phyloP scores from a whole-genome alignment of 108 stramenopile species.

The Aurantiochytrium sp. region DNA sequence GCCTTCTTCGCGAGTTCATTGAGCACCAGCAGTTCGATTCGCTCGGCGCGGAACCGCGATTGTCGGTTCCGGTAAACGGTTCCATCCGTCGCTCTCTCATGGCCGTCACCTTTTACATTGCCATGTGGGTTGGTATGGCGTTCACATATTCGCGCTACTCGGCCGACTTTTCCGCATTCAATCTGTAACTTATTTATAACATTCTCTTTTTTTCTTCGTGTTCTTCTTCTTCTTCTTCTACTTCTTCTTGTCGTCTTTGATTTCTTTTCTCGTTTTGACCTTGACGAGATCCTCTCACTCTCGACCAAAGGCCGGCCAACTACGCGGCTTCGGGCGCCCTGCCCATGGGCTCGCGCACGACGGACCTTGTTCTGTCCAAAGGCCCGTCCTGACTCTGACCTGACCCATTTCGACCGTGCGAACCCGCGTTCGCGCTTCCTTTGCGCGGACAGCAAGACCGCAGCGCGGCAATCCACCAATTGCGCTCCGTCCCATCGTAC shows the following conservation, averaged over 20 bases:
- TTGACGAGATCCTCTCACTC: no score
- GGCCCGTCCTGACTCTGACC: background rate
- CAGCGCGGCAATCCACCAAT: slow-evolving; percentile 1
- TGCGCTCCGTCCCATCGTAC: background rate
- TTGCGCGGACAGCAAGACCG: background rate
- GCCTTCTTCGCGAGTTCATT: slow-evolving; percentile 30
- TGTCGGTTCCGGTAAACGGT: background rate
- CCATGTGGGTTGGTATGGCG: slow-evolving; percentile 1
- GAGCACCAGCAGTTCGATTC: slow-evolving; percentile 21
- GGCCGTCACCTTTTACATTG: background rate
- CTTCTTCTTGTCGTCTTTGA: no score
- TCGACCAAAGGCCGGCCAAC: no score
- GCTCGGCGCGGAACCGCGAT: background rate
- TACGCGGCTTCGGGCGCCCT: no score
- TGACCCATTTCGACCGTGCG: background rate
- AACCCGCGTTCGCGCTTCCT: background rate
- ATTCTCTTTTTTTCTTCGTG: no score
- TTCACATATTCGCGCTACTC: background rate
- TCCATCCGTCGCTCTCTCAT: slow-evolving; percentile 7
- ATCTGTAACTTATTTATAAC: background rate
- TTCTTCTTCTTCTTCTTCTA: no score
- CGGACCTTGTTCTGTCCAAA: no score
- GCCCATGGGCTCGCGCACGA: no score
- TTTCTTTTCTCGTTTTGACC: no score
- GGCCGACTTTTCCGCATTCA: background rate